phyloP scores from a whole-genome alignment of 805 yeast genomes.

The Yamadazyma ubonensis region DNA sequence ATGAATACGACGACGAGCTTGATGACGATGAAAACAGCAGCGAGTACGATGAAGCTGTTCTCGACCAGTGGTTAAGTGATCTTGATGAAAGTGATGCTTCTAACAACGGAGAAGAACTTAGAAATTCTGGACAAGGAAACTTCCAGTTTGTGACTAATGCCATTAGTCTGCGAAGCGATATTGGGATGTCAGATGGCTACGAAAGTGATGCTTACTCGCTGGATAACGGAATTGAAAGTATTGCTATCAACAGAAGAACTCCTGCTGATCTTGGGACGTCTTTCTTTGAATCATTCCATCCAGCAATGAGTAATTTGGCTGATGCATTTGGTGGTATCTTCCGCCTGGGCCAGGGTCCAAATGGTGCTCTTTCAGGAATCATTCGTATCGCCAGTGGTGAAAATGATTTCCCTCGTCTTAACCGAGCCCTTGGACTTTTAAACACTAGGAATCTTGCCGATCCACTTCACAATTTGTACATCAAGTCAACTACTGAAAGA shows the following conservation, averaged over 20 bases:
- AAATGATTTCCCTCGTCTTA: conserved; percentile 18
- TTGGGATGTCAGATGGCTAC: neutral
- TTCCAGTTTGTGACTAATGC: neutral
- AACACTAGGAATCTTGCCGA: conserved; percentile 13
- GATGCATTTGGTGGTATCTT: conserved; percentile 18
- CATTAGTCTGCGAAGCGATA: neutral
- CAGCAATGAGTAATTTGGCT: conserved; percentile 20
- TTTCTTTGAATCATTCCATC: conserved; percentile 27
- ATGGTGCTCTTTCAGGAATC: conserved; percentile 22
- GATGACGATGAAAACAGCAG: conserved; percentile 28
- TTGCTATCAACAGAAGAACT: conserved; percentile 15
- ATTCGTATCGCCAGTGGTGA: conserved; percentile 20
- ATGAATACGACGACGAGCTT: conserved; percentile 25
- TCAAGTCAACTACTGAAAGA: conserved; percentile 57
- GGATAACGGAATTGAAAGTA: conserved; percentile 23
- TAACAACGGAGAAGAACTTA: conserved; percentile 11
- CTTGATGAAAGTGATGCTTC: conserved; percentile 26
- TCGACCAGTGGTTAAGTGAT: conserved; percentile 42
- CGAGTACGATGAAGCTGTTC: conserved; percentile 36
- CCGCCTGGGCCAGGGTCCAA: conserved; percentile 18
- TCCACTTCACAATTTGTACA: conserved; percentile 24
- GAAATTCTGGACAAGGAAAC: neutral
- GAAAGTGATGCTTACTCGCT: conserved; percentile 5
- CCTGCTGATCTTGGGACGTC: conserved; percentile 25
- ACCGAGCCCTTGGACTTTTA: conserved; percentile 24